phyloP scores from a whole-genome alignment of 192 early-diverging fungal species.

The Umbelopsis sp. region DNA sequence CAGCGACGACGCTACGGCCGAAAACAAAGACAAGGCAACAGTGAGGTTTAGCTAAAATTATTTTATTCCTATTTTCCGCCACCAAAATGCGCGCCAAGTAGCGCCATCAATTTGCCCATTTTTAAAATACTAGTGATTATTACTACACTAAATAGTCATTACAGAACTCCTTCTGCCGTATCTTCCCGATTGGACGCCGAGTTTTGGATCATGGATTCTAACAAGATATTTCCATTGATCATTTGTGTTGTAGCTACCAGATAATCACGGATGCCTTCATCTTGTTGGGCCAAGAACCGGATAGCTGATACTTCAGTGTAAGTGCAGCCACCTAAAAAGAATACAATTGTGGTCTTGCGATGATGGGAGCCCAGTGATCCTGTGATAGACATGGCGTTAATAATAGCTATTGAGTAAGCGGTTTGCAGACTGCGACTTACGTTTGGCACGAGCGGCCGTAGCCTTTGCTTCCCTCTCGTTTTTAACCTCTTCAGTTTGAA shows the following conservation, averaged over 20 bases:
- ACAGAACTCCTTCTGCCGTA: background rate
- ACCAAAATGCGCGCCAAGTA: too few species aligned
- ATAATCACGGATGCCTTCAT: conserved; percentile 77
- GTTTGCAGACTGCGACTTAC: background rate
- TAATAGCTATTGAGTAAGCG: too few species aligned
- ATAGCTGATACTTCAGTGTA: conserved; percentile 91
- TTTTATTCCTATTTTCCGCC: too few species aligned
- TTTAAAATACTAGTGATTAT: background rate
- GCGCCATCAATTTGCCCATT: background rate
- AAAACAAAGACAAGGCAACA: too few species aligned
- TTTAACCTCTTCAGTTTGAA: conserved; percentile 62
- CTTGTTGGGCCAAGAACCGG: conserved; percentile 84
- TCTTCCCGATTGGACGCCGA: conserved; percentile 2
- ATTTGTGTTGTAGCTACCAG: conserved; percentile 88
- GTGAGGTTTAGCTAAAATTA: too few species aligned
- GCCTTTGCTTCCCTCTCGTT: conserved; percentile 32
- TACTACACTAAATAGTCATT: background rate
- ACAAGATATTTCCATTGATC: conserved; percentile 80
- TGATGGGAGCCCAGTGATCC: conserved; percentile 26
- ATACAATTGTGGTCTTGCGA: conserved; percentile 69
- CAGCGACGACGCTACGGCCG: too few species aligned
- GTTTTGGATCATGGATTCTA: conserved; percentile 51
- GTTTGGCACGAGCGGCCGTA: conserved; percentile 31
- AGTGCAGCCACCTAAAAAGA: conserved; percentile 96
- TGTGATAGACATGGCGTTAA: background rate